Conservation (phyloP, 2,329 filamentous ascomycete genomes). For the Thelonectria rubi region DNA sequence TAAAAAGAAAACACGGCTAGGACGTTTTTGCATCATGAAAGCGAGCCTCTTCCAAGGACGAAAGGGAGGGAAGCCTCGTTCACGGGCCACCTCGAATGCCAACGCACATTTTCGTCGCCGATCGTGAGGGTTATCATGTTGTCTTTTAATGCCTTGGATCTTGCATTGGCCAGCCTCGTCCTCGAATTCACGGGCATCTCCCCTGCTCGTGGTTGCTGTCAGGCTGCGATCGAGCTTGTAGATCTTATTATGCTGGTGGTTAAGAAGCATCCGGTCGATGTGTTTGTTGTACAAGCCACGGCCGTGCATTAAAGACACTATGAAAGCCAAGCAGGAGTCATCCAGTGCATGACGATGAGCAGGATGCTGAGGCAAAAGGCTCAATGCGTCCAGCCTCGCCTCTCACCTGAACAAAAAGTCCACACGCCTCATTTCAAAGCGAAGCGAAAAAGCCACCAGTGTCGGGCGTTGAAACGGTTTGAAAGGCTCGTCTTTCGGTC, state of each 20-base stretch:
- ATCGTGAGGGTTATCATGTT: slow-evolving; percentile 5
- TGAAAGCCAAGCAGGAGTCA: background rate
- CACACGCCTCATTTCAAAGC: too few relatives aligned
- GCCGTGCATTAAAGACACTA: slow-evolving; percentile 10
- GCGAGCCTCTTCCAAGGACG: slow-evolving; percentile 10
- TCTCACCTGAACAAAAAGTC: too few relatives aligned
- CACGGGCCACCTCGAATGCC: slow-evolving; percentile 26
- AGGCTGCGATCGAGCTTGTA: background rate
- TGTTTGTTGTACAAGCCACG: background rate
- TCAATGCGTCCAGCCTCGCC: slow-evolving; percentile 2
- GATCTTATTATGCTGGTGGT: slow-evolving; percentile 3
- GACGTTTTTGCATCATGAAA: slow-evolving; percentile 14
- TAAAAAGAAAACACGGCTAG: background rate
- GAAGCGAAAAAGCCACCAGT: background rate
- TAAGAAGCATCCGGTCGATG: background rate
- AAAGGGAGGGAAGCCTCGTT: slow-evolving; percentile 15
- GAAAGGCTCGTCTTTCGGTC: slow-evolving; percentile 28
- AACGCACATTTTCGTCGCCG: slow-evolving; percentile 27
- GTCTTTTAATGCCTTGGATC: slow-evolving; percentile 25
- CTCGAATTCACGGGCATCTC: slow-evolving; percentile 2
- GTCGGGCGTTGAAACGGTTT: slow-evolving; percentile 13
- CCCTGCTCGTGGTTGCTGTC: slow-evolving; percentile 8
- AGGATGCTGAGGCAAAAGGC: background rate
- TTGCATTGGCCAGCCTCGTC: slow-evolving; percentile 3
- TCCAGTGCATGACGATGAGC: background rate